Base-by-base conservation (phyloP, 2,329 filamentous ascomycete species). In the Hirsutella rhossiliensis region DNA sequence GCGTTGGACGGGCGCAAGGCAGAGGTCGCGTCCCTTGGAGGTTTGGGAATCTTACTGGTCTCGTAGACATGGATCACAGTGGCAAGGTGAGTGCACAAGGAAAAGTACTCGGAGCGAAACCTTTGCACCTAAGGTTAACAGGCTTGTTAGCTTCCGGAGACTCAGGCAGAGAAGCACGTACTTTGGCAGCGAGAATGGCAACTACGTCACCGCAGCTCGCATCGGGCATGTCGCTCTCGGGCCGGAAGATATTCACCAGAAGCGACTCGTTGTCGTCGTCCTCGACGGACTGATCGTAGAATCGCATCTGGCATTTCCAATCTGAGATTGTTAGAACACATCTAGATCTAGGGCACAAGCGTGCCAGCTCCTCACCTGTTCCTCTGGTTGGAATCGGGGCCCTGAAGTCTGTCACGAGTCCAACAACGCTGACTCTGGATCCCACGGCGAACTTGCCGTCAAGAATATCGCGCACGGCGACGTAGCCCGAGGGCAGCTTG, bases 381-480 rank as follows among this genome's bases (percentile, higher is more conserved):
- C 74, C 71, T 43, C 48, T 64, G 1, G 78, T 78, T 11, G 57
- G 45, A 1, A 66, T 67, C 1, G 78, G 74, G 1, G 69, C 61
- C 45, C 76, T 70, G 41, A 70, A 72, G 52, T 90, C 84, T 42
- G 77, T 75, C 4, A 90, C 75, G 5, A 90, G 62, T 1, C 87
- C 88, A 42, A 87, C 72, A 36, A 92, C 63, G 61, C 68, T 82
- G 49, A 80, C 66, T 6, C 65, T 46, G 2, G 37, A 51, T 27
- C 56, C 49, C 23, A 51, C 15, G 9, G 50, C 40, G 39, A 60
- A 44, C 20, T 59, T 56, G 18, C 60, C 60, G 42, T 72, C 61
- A 47, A 78, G 53, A 18, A 78, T 56, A 28, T 68, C 57, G 48
- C 62, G 55, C 51, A 71, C 59, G 12, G 56, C 44, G 41, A 47